phyloP scores from a whole-genome alignment of 768 basidiomycete species.

The Termitomyces heimii region DNA sequence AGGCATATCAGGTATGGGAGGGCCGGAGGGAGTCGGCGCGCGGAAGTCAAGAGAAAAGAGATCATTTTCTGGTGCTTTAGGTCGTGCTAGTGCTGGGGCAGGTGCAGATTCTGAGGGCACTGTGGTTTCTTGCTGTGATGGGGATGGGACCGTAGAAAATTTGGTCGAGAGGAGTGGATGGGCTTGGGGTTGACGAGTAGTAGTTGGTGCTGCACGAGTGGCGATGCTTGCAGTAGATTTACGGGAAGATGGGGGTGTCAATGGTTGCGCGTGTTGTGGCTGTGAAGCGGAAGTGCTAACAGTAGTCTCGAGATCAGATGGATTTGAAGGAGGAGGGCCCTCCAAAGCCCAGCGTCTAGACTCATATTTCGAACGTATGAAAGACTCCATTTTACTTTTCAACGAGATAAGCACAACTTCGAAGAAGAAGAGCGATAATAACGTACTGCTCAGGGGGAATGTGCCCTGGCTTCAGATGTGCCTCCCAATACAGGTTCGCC shows the following conservation, averaged over 20 bases:
- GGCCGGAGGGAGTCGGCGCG: slow-evolving; percentile 35
- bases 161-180: slow-evolving; percentile 51
- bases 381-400: slow-evolving; percentile 92
- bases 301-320: slow-evolving; percentile 61
- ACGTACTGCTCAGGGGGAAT: slow-evolving; percentile 92
- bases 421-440: neutral
- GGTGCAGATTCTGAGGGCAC: slow-evolving; percentile 19
- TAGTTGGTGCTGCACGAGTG: slow-evolving; percentile 18
- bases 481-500: slow-evolving; percentile 97
- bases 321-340: slow-evolving; percentile 80
- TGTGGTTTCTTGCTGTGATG: slow-evolving; percentile 12
- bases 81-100: slow-evolving; percentile 22
- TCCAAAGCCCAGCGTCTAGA: slow-evolving; percentile 88
- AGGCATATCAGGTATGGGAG: slow-evolving; percentile 25
- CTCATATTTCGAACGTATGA: slow-evolving; percentile 96
- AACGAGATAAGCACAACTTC: slow-evolving; percentile 1
- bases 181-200: slow-evolving; percentile 41
- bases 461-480: slow-evolving; percentile 88
- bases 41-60: slow-evolving; percentile 88
- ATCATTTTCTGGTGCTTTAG: slow-evolving; percentile 44
- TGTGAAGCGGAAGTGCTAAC: slow-evolving; percentile 19
- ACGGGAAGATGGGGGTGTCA: slow-evolving; percentile 18
- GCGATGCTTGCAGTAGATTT: slow-evolving; percentile 20
- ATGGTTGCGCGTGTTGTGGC: slow-evolving; percentile 14
- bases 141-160: slow-evolving; percentile 16